Base-by-base conservation (phyloP, 75 land plant species). In the Selaginella tamariscina region DNA sequence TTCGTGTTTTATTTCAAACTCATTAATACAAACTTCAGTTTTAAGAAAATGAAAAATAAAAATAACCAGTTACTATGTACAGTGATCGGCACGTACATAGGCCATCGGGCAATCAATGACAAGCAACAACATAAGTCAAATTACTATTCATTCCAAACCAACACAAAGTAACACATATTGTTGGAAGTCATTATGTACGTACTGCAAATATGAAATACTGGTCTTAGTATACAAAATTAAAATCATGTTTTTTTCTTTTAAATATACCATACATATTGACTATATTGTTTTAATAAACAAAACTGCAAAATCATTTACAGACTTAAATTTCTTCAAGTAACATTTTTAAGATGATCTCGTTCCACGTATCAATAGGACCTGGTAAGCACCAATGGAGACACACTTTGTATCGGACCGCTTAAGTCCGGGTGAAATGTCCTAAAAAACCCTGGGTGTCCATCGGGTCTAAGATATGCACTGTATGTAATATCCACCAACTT, bases 321-420 rank as follows among this genome's bases (percentile, higher is more conserved):
- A 21, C 26, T 2, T 18, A 1, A 24, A 56, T 30, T 56, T 79
- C 67, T 57, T 62, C 69, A 62, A 65, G 78, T 32, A 84, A 29
- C 63, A 81, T 33, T 21, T 81, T 64, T 27, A 83, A 33, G 28
- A 86, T 26, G 2, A 86, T 76, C 78, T 86, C 78, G 66, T 83
- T 86, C 89, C 89, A 86, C 1, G 82, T 77, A 28, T 86, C 89
- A 23, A 86, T 77, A 0, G 88, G 78, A 8, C 88, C 88, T 2
- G 88, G 88, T 72, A 86, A 67, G 55, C 88, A 86, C 88, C 89
- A 86, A 70, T 86, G 89, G 23, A 86, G 76, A 67, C 89, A 86
- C 89, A 55, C 85, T 68, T 15, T 82, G 80, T 24, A 27, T 29
- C 28, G 8, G 29, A 1, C 69, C 73, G 56, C 8, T 27, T 26